Base-by-base conservation (phyloP, 148 eudicot genomes). In the Vaccinium vitisidaea region DNA sequence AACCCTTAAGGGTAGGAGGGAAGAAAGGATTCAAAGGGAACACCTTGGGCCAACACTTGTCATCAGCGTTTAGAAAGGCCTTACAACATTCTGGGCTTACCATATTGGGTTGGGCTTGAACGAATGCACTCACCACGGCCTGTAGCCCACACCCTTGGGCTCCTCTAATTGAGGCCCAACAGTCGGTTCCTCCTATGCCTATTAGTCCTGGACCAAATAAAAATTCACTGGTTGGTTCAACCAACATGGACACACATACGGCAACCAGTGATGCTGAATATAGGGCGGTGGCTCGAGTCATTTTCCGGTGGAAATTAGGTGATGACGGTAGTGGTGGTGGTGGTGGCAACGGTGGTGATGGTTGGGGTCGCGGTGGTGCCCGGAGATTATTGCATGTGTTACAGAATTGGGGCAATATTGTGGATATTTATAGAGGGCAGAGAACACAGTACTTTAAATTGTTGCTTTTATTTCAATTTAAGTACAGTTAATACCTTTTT, bases 1-100 rank as follows among this genome's bases (percentile, higher is more conserved):
- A 23, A 3, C 36, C 23, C 80, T 77, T 77, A 12, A 77, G 16
- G 2, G 14, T 12, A 4, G 56, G 78, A 25, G 79, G 79, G 27
- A 74, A 30, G 30, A 73, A 83, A 19, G 84, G 80, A 39, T 73
- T 74, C 25, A 55, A 52, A 54, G 84, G 84, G 52, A 83, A 83
- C 39, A 83, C 3, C 80, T 53, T 73, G 30, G 84, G 50, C 84
- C 84, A 83, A 50, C 84, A 83, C 13, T 83, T 74, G 18, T 50
- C 53, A 56, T 56, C 59, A n/a, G n/a, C 5, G 19, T 74, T 70
- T 2, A 36, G 23, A 5, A 54, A 50, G 50, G 67, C 84, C 79
- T 43, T 11, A 63, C 84, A 83, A 55, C 84, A 83, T 1, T 13
- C 70, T 1, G 50, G 84, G 65, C 80, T 53, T 21, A 83, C 18